A percentile compares a stretch with the other conserved stretches of the same genome.
Conservation (phyloP, 2,329 filamentous ascomycete species). For the Microcyclosporella mali region DNA sequence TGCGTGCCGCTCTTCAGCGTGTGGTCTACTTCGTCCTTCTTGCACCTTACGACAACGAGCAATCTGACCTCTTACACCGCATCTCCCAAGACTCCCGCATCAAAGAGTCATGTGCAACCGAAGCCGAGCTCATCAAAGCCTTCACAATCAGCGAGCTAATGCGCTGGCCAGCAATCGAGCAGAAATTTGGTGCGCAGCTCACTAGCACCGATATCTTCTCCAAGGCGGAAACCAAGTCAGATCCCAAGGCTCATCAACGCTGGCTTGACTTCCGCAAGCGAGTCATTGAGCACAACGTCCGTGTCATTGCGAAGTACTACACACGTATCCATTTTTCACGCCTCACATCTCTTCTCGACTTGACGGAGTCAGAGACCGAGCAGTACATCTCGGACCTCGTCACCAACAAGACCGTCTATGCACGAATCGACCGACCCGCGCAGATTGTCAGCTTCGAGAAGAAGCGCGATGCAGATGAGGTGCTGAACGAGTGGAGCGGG, state of each 20-base stretch:
- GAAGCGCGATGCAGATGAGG: slow-evolving; percentile 88
- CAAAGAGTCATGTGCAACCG: slow-evolving; percentile 47
- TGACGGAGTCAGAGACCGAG: slow-evolving; percentile 93
- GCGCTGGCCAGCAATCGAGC: slow-evolving; percentile 92
- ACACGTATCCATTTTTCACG: slow-evolving; percentile 91
- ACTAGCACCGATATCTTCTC: slow-evolving; percentile 84
- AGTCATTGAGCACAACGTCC: slow-evolving; percentile 98
- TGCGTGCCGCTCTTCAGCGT: slow-evolving; percentile 79
- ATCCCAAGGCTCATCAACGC: slow-evolving; percentile 74
- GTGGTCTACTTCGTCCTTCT: slow-evolving; percentile 98
- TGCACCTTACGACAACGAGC: slow-evolving; percentile 95
- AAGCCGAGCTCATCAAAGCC: slow-evolving; percentile 81
- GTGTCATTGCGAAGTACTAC: slow-evolving; percentile 97
- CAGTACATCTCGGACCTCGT: slow-evolving; percentile 98
- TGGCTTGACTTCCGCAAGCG: slow-evolving; percentile 96
- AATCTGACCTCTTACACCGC: slow-evolving; percentile 92
- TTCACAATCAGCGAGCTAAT: slow-evolving; percentile 96
- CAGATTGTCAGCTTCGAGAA: slow-evolving; percentile 90
- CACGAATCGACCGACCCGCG: slow-evolving; percentile 92
- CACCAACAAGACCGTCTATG: slow-evolving; percentile 94
- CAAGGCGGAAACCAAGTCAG: slow-evolving; percentile 52
- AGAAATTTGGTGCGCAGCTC: slow-evolving; percentile 82
- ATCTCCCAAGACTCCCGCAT: slow-evolving; percentile 81
- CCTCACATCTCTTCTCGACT: slow-evolving; percentile 81
- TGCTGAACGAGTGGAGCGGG: slow-evolving; percentile 96